phyloP scores from a whole-genome alignment of 108 stramenopile genomes.

The Cyclostephanos tholiformis region DNA sequence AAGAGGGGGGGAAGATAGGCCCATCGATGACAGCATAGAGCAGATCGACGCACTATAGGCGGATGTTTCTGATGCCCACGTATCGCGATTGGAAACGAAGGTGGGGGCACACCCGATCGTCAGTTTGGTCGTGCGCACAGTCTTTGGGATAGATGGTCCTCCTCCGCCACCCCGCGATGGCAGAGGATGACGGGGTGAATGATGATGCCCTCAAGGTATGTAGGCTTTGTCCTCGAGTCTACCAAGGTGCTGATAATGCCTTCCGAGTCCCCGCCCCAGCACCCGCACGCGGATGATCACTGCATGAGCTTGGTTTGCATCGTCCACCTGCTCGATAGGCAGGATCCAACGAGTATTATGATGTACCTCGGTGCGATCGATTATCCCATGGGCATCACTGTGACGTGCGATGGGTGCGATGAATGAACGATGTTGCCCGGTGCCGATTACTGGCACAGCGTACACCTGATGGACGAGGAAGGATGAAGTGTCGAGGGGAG shows the following conservation, averaged over 20 bases:
- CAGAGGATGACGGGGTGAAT: too few relatives aligned
- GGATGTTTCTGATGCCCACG: slow-evolving; percentile 5
- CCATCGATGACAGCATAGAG: background rate
- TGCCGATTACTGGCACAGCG: slow-evolving; percentile 12
- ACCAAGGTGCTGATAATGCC: slow-evolving; percentile 14
- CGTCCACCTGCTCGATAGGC: slow-evolving; percentile 17
- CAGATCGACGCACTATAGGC: slow-evolving; percentile 25
- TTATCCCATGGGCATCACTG: slow-evolving; percentile 23
- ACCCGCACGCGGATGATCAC: slow-evolving; percentile 31
- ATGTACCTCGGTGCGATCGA: slow-evolving; percentile 8
- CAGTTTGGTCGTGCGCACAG: background rate
- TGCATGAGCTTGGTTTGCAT: slow-evolving; percentile 16
- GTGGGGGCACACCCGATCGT: background rate
- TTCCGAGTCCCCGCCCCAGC: slow-evolving; percentile 15
- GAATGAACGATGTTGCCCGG: slow-evolving; percentile 12
- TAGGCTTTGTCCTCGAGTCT: slow-evolving; percentile 27
- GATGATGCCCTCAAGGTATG: slow-evolving; percentile 7
- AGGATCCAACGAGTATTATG: slow-evolving; percentile 11
- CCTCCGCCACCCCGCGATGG: background rate
- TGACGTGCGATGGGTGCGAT: slow-evolving; percentile 12
- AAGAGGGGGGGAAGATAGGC: too few relatives aligned
- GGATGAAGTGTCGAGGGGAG: slow-evolving; percentile 11
- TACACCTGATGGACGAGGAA: slow-evolving; percentile 23
- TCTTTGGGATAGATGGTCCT: slow-evolving; percentile 2
- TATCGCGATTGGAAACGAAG: background rate